A percentile compares a stretch with the other conserved stretches of the same genome.
phyloP scores from a whole-genome alignment of 176 grass and related monocot species.

The Leersia perrieri region DNA sequence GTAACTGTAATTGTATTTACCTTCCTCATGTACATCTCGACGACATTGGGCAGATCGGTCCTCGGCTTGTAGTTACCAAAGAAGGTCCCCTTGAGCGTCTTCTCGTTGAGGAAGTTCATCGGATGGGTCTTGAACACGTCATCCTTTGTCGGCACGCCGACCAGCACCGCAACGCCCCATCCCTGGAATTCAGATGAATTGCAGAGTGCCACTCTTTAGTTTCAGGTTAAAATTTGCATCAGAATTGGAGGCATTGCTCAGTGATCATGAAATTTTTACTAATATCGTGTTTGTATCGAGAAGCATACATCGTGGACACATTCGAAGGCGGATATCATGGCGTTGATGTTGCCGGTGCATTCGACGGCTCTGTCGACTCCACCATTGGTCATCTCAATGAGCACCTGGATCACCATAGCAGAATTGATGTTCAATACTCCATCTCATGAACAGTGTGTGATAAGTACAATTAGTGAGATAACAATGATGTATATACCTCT shows the following conservation, averaged over 20 bases:
- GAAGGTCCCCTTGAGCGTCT: conserved; percentile 87
- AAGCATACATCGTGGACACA: conserved; percentile 76
- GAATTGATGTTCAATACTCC: background rate
- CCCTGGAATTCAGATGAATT: conserved; percentile 48
- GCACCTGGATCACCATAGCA: conserved; percentile 42
- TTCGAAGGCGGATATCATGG: conserved; percentile 84
- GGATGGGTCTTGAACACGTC: conserved; percentile 75
- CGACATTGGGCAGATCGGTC: conserved; percentile 67
- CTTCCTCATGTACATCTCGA: conserved; percentile 88
- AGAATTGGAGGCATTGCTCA: background rate
- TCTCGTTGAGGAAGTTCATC: conserved; percentile 75
- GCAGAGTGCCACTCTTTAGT: background rate
- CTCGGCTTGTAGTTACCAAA: conserved; percentile 86
- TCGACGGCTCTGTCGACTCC: conserved; percentile 70
- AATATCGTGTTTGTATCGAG: background rate
- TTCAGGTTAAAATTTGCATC: background rate
- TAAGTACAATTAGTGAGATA: background rate
- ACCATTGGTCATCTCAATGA: conserved; percentile 84
- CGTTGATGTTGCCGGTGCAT: conserved; percentile 76
- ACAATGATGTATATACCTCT: conserved; percentile 53
- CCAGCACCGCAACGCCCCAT: conserved; percentile 83
- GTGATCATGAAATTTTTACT: background rate
- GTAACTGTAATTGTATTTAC: conserved; percentile 31
- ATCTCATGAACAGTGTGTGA: background rate
- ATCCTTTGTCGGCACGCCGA: conserved; percentile 76